Base-by-base conservation (phyloP, 225 moss, liverwort and hornwort genomes). In the Sphagnum tenellum region DNA sequence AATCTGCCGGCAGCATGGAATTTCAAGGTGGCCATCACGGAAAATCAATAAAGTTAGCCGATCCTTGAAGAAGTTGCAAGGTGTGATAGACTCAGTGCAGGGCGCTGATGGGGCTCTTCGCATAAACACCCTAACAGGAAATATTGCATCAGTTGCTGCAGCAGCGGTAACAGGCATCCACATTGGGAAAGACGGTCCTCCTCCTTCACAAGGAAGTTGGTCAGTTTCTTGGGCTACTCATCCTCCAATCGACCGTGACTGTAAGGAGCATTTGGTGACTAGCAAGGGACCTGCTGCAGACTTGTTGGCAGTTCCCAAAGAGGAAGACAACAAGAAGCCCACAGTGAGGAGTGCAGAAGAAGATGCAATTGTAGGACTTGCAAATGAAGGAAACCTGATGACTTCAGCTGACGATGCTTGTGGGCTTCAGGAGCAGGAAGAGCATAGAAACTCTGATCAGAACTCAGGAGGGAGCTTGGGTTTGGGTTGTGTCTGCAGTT, bases 31-130 rank as follows among this genome's bases (percentile, higher is more conserved):
- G 96, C 96, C 96, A 3, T 98, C 93, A 50, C 90, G 96, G 5
- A 98, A 98, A 72, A 98, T 98, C 61, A 98, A 98, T 69, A 98
- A 98, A 72, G 96, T 98, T 11, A 98, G 96, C 74, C 82, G 96
- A 12, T 98, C 96, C 3, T 74, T 98, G 76, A 93, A 98, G 64
- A 98, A 98, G 72, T 62, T 98, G 50, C 96, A 98, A 70, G 96
- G 96, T 29, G 96, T 98, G 45, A 92, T 93, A 50, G 92, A 93
- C 67, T 98, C 96, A 12, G 96, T 98, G 66, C 96, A 98, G 73
- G 88, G 96, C 56, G 92, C 96, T 4, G 96, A 98, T 70, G 96
- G 96, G 8, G 85, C 92, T 14, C 70, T 98, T 44, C 86, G 92
- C 75, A 98, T 93, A 75, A 98, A 93, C 55, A 89, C 96, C 10